Percentiles rank a stretch among this genome's conserved stretches.
Evolutionary conservation across 148 eudicot species (phyloP).

Genomic region (Amaranthus hypochondriacus): DNA sequence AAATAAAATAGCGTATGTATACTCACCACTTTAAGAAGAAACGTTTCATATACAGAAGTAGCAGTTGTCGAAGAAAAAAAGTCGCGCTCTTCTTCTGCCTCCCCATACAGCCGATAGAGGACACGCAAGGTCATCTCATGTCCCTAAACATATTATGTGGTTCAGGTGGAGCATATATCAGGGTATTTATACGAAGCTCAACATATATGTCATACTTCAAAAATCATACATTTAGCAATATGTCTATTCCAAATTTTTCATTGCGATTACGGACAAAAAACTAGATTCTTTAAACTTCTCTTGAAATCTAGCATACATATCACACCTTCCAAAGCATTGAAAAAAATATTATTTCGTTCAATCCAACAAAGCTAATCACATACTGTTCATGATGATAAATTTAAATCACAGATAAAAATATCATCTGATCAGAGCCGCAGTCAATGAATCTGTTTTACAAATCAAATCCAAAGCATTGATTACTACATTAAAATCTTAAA

Average conservation of each 20-base stretch:
- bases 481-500: no score
- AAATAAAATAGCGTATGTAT: constrained; percentile 5
- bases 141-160: constrained; percentile 54
- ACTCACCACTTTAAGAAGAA: constrained; percentile 83
- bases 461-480: no score
- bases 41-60: constrained; percentile 78
- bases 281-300: not conserved
- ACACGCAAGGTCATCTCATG: constrained; percentile 94
- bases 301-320: not conserved
- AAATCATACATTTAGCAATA: not conserved
- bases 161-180: constrained; percentile 22
- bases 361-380: no score
- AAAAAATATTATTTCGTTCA: not conserved
- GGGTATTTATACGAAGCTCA: not conserved
- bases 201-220: not conserved
- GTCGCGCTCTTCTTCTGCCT: constrained; percentile 89
- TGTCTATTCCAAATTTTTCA: not conserved
- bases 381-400: no score
- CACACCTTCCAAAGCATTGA: not conserved
- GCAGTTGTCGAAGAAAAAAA: constrained; percentile 88
- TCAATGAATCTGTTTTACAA: no score
- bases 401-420: no score
- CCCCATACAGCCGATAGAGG: constrained; percentile 81
- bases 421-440: no score
- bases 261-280: not conserved